Base-by-base conservation (phyloP, 139 green algal genomes). In the Chlamydomonas sp. region DNA sequence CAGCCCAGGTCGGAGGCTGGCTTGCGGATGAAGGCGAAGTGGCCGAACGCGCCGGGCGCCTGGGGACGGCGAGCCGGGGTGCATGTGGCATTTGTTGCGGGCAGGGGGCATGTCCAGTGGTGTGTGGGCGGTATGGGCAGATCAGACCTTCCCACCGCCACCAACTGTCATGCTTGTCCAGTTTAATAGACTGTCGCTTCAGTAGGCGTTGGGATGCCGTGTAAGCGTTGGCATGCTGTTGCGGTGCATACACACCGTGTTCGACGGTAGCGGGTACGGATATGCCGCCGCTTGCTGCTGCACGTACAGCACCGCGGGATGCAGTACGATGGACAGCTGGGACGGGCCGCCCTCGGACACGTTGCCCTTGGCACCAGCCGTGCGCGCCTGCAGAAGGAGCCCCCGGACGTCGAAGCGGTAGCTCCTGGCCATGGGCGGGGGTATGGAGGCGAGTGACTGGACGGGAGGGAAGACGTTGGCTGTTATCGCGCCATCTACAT, bases 1-100 rank as follows among this genome's bases (percentile, higher is more conserved):
- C 96, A 98, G 18, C 96, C 94, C 93, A 96, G 96, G 84, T 97
- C 94, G 67, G 88, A 93, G 3, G 93, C 93, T 1, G 95, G 90
- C 85, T 97, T 98, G 77, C 95, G 89, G 14, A 95, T 80, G 77
- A 96, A 97, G 91, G 96, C 97, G 92, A 96, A 97, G 73, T 90
- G 77, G 7, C 87, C 84, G 6, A 92, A 85, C 75, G 90, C 90
- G 71, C 82, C 77, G 58, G 63, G 82, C 10, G 72, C 71, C 77
- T 89, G 74, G 64, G 62, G 63, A n/a, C 4, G 16, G 63, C n/a
- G 76, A 17, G 57, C 57, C 57, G 49, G 71, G 68, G 58, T 66
- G 75, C 74, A 12, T 17, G 17, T 64, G 49, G 9, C 63, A 12
- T 49, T 3, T 31, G 63, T 16, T 63, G 31, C 63, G 31, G 10